Base-by-base conservation (phyloP, 305 asterid genomes). In the Fraxinus platypoda region DNA sequence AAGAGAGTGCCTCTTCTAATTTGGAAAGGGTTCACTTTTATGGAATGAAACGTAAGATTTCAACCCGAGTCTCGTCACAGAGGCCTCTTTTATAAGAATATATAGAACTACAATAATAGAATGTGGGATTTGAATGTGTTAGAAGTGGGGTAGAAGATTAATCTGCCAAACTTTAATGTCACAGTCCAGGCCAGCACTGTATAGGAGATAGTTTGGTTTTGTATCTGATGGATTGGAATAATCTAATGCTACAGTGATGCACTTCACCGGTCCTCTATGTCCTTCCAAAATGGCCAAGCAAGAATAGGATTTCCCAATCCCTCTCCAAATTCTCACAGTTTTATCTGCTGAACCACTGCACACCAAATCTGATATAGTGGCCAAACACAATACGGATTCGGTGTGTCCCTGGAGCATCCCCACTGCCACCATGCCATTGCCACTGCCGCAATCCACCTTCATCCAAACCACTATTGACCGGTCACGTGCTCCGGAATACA, bases 321-420 rank as follows among this genome's bases (percentile, higher is more conserved):
- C 87, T 82, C 85, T 89, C 98, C 97, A 94, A 25, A 94, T 80
- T 86, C 94, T 89, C 72, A 93, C 93, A 0, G 95, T 91, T 84
- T 87, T 87, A 78, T 94, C 98, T 37, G 92, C 95, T 21, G 97
- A 94, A 3, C 97, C 98, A 71, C 97, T 90, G 86, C 88, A 91
- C 73, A 94, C 82, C 82, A 91, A 70, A 38, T 91, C 90, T 23
- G 87, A 70, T 12, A 84, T 86, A 11, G 85, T 62, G n/a, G 89
- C 92, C 82, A 94, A 85, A 86, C 98, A 94, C 76, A 94, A 37
- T 35, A 93, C 83, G 21, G 96, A 81, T 80, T 84, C 88, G 1
- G 85, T 83, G 74, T 94, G 98, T 5, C 97, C 97, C 85, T 87
- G 85, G 31, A 94, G 87, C 2, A 85, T 88, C 71, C 88, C 95